Evolutionary conservation across 352 stramenopile genomes (phyloP), one percentile per base, ranked within the genome.

Genomic region (Globisporangium iwayamae): DNA sequence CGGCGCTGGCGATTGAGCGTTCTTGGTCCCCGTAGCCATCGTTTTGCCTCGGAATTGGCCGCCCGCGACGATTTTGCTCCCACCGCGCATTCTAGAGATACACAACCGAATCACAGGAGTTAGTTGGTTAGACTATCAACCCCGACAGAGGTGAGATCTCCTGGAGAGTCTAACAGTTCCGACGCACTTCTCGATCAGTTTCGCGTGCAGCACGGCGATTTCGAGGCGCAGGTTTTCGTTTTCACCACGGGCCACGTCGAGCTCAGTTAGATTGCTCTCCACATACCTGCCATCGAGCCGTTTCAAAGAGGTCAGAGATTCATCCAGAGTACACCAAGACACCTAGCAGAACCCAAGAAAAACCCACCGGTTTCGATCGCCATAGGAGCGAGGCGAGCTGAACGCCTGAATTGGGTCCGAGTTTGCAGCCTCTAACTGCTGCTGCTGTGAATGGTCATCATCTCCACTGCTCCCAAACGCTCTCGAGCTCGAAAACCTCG

Each of bases 141-240:
- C 53, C 11, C 45, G 39, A 30, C 9, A 14, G 22, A 57, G 16
- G 16, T 36, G 11, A 46, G 39, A 22, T 48, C 16, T 48, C 16
- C 8, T 11, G n/a, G 5, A n/a, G 11, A 22, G 5, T 39, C 13
- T 4, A 22, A 56, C 5, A 16, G 20, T 30, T 2, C 13, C 18
- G 2, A 50, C 62, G n/a, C 60, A 79, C 73, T 75, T 79, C 39
- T 77, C 70, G 52, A 79, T 54, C 51, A 79, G 38, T 47, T 73
- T 74, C 20, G 62, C 60, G 8, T 69, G 70, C 34, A 79, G 47
- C 22, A 64, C 22, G 39, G 63, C 62, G 41, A 73, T 78, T 22
- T 74, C 69, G 16, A 68, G 46, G 10, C 68, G 73, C 41, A 80
- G 69, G 4, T 32, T 55, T 1, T 64, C 62, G 34, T 80, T 78